A percentile compares a stretch with the other conserved stretches of the same genome.
Conservation (phyloP, 192 early-diverging fungal genomes). For the Phlyctochytrium bullatum region DNA sequence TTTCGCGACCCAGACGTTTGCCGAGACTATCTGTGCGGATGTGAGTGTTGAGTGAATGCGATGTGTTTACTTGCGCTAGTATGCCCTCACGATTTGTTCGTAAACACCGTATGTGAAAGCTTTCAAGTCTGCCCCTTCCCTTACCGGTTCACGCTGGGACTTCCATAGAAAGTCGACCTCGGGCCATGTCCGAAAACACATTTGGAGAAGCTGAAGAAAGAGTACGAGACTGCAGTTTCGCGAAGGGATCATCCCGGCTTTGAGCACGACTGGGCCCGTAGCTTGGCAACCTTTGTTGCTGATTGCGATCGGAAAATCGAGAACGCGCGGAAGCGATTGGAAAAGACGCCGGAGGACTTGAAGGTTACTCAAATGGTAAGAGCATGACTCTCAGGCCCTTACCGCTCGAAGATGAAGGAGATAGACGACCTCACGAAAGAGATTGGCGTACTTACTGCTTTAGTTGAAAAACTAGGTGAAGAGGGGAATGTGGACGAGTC, state of each 20-base stretch:
- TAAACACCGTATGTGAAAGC: slow-evolving; percentile 7
- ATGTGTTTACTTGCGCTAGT: too few relatives aligned
- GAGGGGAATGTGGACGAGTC: slow-evolving; percentile 48
- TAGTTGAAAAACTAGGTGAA: slow-evolving; percentile 49
- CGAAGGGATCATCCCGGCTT: slow-evolving; percentile 32
- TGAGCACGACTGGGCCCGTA: slow-evolving; percentile 47
- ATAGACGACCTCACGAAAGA: slow-evolving; percentile 33
- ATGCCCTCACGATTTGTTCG: slow-evolving; percentile 50
- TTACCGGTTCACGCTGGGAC: not conserved
- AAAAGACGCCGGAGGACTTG: slow-evolving; percentile 50
- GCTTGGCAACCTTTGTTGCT: slow-evolving; percentile 37
- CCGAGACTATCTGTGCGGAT: slow-evolving; percentile 46
- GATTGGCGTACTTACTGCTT: slow-evolving; percentile 36
- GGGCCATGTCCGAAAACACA: slow-evolving; percentile 48
- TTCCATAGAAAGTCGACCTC: slow-evolving; percentile 48
- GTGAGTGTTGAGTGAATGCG: slow-evolving; percentile 11
- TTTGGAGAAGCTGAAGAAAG: slow-evolving; percentile 46
- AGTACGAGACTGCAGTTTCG: slow-evolving; percentile 40
- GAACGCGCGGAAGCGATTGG: slow-evolving; percentile 43
- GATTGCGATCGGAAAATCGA: slow-evolving; percentile 53
- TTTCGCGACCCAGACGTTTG: slow-evolving; percentile 43
- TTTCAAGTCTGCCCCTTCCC: slow-evolving; percentile 5
- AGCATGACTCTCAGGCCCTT: not conserved
- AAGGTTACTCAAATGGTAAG: slow-evolving; percentile 26
- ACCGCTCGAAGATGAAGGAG: slow-evolving; percentile 20